Conservation (phyloP, 768 basidiomycete species). For the Psilocybe azurescens region DNA sequence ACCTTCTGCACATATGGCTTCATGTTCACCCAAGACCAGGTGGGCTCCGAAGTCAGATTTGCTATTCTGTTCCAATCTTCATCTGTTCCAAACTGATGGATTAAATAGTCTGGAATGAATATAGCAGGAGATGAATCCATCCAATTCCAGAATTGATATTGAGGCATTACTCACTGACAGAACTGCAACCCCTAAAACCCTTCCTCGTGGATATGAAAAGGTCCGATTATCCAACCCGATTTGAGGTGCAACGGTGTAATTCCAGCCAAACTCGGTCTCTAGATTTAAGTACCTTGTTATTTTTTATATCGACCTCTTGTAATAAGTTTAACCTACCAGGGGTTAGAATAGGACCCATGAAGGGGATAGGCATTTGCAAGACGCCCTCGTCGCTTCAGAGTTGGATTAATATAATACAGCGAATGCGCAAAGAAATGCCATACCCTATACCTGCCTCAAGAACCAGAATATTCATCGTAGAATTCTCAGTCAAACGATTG, state of each 20-base stretch:
- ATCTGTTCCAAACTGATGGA: constrained; percentile 37
- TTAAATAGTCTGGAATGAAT: constrained; percentile 34
- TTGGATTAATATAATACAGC: background rate
- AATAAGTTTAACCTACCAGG: background rate
- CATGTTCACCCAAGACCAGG: constrained; percentile 42
- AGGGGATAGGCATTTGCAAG: background rate
- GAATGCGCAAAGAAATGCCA: background rate
- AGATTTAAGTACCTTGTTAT: background rate
- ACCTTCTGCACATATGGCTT: constrained; percentile 37
- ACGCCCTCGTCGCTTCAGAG: background rate
- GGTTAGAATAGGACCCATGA: background rate
- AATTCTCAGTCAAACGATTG: constrained; percentile 56
- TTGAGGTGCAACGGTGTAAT: constrained; percentile 38
- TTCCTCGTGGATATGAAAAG: constrained; percentile 38
- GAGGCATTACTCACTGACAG: constrained; percentile 27
- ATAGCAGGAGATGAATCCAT: background rate
- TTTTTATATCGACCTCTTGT: too few species aligned
- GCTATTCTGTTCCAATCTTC: constrained; percentile 45
- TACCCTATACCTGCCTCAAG: constrained; percentile 51
- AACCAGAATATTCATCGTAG: constrained; percentile 50
- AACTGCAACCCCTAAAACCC: constrained; percentile 38
- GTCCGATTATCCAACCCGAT: constrained; percentile 34
- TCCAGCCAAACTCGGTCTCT: constrained; percentile 25
- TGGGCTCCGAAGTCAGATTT: constrained; percentile 34
- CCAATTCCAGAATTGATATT: background rate